A percentile compares a stretch with the other conserved stretches of the same genome.
Evolutionary conservation across 225 moss, liverwort and hornwort species (phyloP).

Genomic region (Anthoceros angustus): DNA sequence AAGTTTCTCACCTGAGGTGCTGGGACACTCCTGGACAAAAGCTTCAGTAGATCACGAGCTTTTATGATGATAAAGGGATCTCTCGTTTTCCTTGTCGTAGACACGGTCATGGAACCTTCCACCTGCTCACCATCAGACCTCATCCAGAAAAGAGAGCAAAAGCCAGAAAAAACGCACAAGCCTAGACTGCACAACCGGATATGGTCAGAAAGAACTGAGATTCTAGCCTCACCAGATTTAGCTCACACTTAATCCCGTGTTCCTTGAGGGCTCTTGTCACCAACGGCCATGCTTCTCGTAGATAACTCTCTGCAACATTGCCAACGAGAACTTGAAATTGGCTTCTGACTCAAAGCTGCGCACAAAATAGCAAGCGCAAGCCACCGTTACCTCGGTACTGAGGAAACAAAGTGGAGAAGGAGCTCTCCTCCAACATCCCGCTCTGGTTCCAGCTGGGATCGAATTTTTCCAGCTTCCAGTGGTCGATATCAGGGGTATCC

Average conservation of each 20-base stretch:
- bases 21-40: slow-evolving; percentile 88
- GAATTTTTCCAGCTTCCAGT: slow-evolving; percentile 81
- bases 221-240: slow-evolving; percentile 48
- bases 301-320: slow-evolving; percentile 57
- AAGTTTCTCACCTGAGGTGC: slow-evolving; percentile 47
- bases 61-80: slow-evolving; percentile 86
- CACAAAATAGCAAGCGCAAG: not conserved
- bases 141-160: not conserved
- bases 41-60: slow-evolving; percentile 88
- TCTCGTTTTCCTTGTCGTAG: slow-evolving; percentile 86
- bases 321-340: not conserved
- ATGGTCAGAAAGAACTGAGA: not conserved
- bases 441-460: slow-evolving; percentile 59
- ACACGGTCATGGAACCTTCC: slow-evolving; percentile 90
- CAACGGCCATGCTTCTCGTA: slow-evolving; percentile 72
- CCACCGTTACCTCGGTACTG: slow-evolving; percentile 51
- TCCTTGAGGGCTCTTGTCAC: slow-evolving; percentile 76
- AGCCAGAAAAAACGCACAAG: not conserved
- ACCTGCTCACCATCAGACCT: slow-evolving; percentile 25
- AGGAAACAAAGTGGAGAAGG: slow-evolving; percentile 86
- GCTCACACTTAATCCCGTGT: slow-evolving; percentile 52
- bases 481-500: slow-evolving; percentile 79
- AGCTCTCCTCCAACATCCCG: slow-evolving; percentile 89
- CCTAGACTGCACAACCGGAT: not conserved
- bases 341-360: not conserved